Conservation (phyloP, 768 basidiomycete species). For the Obba rivulosa region DNA sequence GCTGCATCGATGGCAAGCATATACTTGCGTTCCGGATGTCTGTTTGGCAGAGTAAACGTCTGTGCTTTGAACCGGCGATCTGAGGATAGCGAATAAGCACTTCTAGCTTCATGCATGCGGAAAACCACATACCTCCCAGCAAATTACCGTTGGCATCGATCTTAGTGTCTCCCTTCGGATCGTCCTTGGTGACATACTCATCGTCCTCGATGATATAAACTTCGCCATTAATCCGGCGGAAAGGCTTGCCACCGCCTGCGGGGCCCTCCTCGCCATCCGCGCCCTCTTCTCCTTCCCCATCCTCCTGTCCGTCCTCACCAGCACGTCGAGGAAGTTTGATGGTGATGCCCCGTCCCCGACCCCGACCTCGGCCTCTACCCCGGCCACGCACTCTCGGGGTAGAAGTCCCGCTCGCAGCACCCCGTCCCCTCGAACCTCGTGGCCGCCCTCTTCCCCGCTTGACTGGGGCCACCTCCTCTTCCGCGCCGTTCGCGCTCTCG, state of each 20-base stretch:
- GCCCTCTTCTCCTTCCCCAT: constrained; percentile 28
- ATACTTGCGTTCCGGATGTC: constrained; percentile 81
- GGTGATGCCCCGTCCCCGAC: constrained; percentile 22
- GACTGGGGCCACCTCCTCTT: constrained; percentile 14
- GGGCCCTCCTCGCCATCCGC: constrained; percentile 30
- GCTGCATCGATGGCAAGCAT: constrained; percentile 98
- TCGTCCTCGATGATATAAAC: constrained; percentile 81
- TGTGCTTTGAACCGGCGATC: constrained; percentile 84
- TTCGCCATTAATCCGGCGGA: constrained; percentile 67
- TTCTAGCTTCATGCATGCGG: neutral
- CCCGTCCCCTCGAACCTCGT: constrained; percentile 21
- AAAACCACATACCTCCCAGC: constrained; percentile 58
- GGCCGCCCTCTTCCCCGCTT: constrained; percentile 17
- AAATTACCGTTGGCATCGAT: constrained; percentile 82
- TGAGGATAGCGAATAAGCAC: constrained; percentile 26
- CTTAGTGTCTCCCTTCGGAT: constrained; percentile 87
- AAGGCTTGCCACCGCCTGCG: constrained; percentile 54
- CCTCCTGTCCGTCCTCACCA: constrained; percentile 38
- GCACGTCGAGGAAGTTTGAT: constrained; percentile 27
- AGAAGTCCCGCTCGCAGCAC: constrained; percentile 17
- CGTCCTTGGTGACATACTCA: constrained; percentile 79
- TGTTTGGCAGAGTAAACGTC: constrained; percentile 82
- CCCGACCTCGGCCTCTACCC: constrained; percentile 25
- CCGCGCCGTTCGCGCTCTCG: constrained; percentile 7
- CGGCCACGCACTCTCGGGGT: constrained; percentile 21